Evolutionary conservation across 129 eudicot species (phyloP), one percentile per base, ranked within the genome.

Genomic region (Pseudognaphalium luteoalbum): DNA sequence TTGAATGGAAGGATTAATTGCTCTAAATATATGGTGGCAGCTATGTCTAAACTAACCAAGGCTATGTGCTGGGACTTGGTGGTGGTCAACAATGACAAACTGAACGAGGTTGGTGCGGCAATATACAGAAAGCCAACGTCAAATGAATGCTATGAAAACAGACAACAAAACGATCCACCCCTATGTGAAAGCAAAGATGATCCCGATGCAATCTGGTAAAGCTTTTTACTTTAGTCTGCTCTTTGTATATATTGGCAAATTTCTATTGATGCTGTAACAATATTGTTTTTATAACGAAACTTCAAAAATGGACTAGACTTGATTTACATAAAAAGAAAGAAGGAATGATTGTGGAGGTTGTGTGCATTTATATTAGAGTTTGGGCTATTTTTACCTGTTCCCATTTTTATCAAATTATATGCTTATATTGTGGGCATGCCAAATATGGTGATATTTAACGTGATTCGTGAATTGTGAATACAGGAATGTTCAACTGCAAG

Each of bases 41-140:
- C 84, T 35, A 88, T 86, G 90, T 30, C 90, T 28, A 70, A 74
- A 66, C 73, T 88, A 80, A 84, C 93, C 3, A 84, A 86, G 80
- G 78, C 87, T 20, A 86, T 88, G 88, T 88, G 93, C 82, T 88
- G 93, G 93, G 84, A 88, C 0, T 79, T 88, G 33, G 83, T 88
- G 54, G 73, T 68, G 68, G 79, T 86, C 42, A 83, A 81, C 39
- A 80, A 80, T 3, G 93, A 88, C 66, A 77, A 76, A 47, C 56
- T 88, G 68, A 88, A 88, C 61, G 78, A 75, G 30, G 85, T 83
- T 35, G 88, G 88, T 19, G 90, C 77, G 17, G 93, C 93, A 37
- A 84, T 88, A 66, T 88, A 70, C 81, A 82, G 84, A 83, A 88
- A 88, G 61, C 90, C 93, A 11, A 83, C 85, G 25, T 79, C 93